Evolutionary conservation across 108 stramenopile genomes (phyloP), one percentile per base, ranked within the genome.

Genomic region (Fistulifera pelliculosa): DNA sequence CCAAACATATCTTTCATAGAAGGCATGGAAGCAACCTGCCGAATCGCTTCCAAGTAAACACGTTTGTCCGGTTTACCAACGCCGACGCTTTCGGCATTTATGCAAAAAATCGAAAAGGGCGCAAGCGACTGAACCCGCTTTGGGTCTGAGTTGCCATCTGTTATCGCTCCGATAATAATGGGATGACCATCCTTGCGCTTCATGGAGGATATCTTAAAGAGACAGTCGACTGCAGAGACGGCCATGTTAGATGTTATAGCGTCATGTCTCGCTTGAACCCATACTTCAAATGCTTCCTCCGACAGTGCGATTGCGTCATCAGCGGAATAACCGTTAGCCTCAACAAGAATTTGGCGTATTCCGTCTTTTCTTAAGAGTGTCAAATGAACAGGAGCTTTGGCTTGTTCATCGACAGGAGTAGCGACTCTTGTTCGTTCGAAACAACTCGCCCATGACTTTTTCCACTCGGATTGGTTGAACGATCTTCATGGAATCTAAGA

Each of bases 111-210:
- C 58, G 87, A 91, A 14, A 75, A 61, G 0, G 51, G 41, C 41
- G 49, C 47, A 4, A 91, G 41, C 11, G 44, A 44, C 0, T 69
- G 64, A 0, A 91, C 62, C 17, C 42, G 22, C 14, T 47, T 47
- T 0, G 89, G 89, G 69, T 91, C 73, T 10, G 89, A 91, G 61
- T 91, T 91, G 19, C 89, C 89, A 65, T 91, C 89, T 2, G 89
- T 91, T 27, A 91, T 77, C 35, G 89, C 89, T 18, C 89, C 85
- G 61, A 91, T 70, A 40, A 84, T 64, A 0, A 90, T 57, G 19
- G 56, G 68, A 14, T 63, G 25, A 21, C 47, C 56, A 21, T 28
- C 49, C 13, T 54, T 27, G 6, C 52, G 52, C 26, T 59, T 41
- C 12, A 73, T 27, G 15, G 50, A 49, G 4, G 76, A 60, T 11